These are phyloP conservation scores for Talaromyces sp. DNA, from an alignment of 2,329 filamentous ascomycete species.

Conservation along the genomic window DNA sequence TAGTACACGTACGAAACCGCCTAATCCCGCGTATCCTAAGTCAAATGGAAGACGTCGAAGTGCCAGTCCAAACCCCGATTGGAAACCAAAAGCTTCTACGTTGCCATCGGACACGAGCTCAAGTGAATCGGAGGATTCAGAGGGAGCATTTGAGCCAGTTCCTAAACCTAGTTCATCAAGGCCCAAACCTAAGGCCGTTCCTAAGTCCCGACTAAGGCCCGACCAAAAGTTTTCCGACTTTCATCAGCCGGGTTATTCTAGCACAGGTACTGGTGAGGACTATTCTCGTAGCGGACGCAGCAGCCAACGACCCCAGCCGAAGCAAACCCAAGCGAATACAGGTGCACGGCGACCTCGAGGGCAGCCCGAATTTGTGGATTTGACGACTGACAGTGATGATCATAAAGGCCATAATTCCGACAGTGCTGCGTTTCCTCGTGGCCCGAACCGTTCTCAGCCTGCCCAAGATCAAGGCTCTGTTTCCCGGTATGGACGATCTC, in stretches of 20 bases:
- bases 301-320: conserved; percentile 8
- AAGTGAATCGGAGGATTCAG: conserved; percentile 41
- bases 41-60: conserved; percentile 42
- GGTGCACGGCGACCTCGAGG: conserved; percentile 18
- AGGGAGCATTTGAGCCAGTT: conserved; percentile 24
- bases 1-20: conserved; percentile 39
- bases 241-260: conserved; percentile 25
- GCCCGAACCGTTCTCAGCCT: conserved; percentile 15
- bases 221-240: conserved; percentile 34
- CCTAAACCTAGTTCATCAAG: conserved; percentile 5
- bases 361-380: conserved; percentile 22
- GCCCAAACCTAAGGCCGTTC: conserved; percentile 44
- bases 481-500: conserved; percentile 13
- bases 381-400: conserved; percentile 29
- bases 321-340: conserved; percentile 4
- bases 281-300: conserved; percentile 16
- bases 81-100: conserved; percentile 32
- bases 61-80: conserved; percentile 45
- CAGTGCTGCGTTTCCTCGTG: conserved; percentile 30
- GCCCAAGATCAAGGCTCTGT: conserved; percentile 9
- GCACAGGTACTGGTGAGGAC: conserved; percentile 36
- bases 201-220: conserved; percentile 41
- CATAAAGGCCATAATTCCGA: conserved; percentile 38
- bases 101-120: conserved; percentile 40
- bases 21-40: conserved; percentile 35